Conservation (phyloP, 495 filamentous ascomycete genomes). For the Talaromyces proteolyticus region DNA sequence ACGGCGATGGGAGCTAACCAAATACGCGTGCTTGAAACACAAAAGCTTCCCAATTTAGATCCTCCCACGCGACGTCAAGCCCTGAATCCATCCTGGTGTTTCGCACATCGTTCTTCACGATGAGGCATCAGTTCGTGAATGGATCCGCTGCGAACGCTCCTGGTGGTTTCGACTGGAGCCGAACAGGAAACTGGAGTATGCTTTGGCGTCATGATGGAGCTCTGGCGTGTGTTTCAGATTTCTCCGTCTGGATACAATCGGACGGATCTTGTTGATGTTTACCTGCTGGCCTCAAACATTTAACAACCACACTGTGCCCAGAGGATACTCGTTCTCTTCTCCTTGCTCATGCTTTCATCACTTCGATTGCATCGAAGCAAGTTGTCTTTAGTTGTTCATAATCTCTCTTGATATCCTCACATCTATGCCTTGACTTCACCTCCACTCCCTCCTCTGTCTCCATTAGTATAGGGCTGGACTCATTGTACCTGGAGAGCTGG, state of each 20-base stretch:
- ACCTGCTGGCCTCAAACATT: conserved; percentile 20
- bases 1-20: not conserved
- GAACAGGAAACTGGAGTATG: not conserved
- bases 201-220: conserved; percentile 29
- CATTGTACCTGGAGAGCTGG: no score
- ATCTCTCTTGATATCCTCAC: conserved; percentile 2
- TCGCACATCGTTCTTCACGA: conserved; percentile 7
- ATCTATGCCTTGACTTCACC: not conserved
- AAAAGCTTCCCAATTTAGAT: conserved; percentile 7
- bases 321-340: conserved; percentile 10
- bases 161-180: not conserved
- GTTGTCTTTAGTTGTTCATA: conserved; percentile 6
- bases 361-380: conserved; percentile 4
- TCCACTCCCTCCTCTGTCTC: not conserved
- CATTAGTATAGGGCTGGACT: conserved; percentile 7
- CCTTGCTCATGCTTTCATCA: not conserved
- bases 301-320: conserved; percentile 35
- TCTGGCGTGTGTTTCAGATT: conserved; percentile 38
- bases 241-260: conserved; percentile 21
- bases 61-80: not conserved
- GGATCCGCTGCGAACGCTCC: not conserved
- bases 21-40: conserved; percentile 2
- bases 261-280: conserved; percentile 1
- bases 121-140: conserved; percentile 5
- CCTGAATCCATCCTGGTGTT: not conserved